Conservation (phyloP, 176 grass and related monocot species). For the Neostapfia colusana region DNA sequence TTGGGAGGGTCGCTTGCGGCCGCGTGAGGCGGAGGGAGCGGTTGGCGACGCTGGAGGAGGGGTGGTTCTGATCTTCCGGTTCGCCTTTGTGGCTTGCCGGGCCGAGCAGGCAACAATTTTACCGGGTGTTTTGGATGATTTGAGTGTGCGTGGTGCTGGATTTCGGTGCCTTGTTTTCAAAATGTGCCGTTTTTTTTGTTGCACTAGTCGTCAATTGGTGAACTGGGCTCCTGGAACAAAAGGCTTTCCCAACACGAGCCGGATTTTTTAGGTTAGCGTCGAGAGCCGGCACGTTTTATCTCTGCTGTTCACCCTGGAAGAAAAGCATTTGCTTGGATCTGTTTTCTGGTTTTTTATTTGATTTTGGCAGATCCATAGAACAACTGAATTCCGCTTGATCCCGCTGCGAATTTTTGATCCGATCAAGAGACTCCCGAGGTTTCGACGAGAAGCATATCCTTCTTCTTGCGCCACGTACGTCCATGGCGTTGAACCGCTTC, state of each 20-base stretch:
- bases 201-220: no score
- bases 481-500: constrained; percentile 48
- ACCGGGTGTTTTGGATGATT: neutral
- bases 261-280: constrained; percentile 21
- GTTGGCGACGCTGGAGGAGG: neutral
- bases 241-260: neutral
- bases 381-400: constrained; percentile 28
- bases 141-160: neutral
- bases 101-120: constrained; percentile 27
- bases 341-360: neutral
- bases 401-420: constrained; percentile 39
- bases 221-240: no score
- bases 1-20: neutral
- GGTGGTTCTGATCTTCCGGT: neutral
- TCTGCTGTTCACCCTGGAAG: neutral
- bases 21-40: neutral
- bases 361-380: constrained; percentile 40
- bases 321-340: constrained; percentile 9
- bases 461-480: constrained; percentile 36
- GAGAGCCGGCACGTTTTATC: constrained; percentile 14
- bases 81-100: neutral
- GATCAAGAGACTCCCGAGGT: neutral
- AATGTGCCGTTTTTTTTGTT: no score
- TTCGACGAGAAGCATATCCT: neutral
- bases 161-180: neutral